A percentile compares a stretch with the other conserved stretches of the same genome.
Evolutionary conservation across 2,329 filamentous ascomycete species (phyloP).

Genomic region (Botrytis porri): DNA sequence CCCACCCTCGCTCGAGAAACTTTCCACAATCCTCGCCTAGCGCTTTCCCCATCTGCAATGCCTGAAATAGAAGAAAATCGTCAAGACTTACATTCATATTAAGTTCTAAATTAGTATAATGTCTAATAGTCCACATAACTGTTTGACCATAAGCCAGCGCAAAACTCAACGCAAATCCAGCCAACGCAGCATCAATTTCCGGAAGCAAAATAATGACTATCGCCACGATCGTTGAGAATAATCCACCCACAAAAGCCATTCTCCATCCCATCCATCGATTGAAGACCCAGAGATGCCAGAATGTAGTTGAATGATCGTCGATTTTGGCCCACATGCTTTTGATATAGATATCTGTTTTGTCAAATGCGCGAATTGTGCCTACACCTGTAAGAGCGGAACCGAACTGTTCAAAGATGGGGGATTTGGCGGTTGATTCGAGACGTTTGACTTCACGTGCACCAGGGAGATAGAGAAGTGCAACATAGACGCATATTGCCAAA

Average conservation of each 20-base stretch:
- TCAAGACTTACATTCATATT: slow-evolving; percentile 63
- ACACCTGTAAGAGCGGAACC: slow-evolving; percentile 70
- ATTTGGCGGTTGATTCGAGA: slow-evolving; percentile 73
- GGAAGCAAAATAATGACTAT: slow-evolving; percentile 60
- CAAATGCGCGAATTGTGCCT: slow-evolving; percentile 72
- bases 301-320: slow-evolving; percentile 64
- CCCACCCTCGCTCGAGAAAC: background rate
- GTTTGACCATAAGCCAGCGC: slow-evolving; percentile 64
- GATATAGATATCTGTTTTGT: slow-evolving; percentile 64
- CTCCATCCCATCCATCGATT: slow-evolving; percentile 76
- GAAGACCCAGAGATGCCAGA: slow-evolving; percentile 67
- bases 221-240: slow-evolving; percentile 65
- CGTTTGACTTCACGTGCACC: slow-evolving; percentile 73
- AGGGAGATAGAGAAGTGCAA: slow-evolving; percentile 62
- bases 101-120: slow-evolving; percentile 69
- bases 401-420: slow-evolving; percentile 78
- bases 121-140: slow-evolving; percentile 63
- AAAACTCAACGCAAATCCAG: slow-evolving; percentile 74
- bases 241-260: slow-evolving; percentile 65
- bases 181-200: slow-evolving; percentile 64
- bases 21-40: background rate
- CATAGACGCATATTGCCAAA: slow-evolving; percentile 54
- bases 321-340: slow-evolving; percentile 67
- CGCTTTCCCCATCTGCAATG: background rate
- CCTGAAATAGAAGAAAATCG: background rate